phyloP scores from a whole-genome alignment of 345 rosid genomes.

The Cardiospermum halicacabum region DNA sequence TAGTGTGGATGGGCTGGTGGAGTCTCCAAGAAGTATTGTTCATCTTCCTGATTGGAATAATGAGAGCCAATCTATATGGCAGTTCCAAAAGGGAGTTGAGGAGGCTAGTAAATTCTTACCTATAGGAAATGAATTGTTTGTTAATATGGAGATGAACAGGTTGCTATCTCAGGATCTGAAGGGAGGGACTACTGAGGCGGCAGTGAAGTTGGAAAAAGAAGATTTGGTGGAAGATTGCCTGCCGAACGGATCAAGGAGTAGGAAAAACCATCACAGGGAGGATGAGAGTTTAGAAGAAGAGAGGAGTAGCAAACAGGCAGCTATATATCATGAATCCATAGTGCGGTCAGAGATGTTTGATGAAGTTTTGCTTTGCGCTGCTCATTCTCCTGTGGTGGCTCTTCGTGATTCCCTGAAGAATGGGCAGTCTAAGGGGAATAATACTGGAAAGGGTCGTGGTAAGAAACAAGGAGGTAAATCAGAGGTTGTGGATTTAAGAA shows the following conservation, averaged over 20 bases:
- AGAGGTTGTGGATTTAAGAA: slow-evolving; percentile 82
- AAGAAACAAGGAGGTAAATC: slow-evolving; percentile 46
- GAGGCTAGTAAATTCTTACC: slow-evolving; percentile 76
- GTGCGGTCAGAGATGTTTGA: slow-evolving; percentile 67
- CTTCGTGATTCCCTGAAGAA: slow-evolving; percentile 57
- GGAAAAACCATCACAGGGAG: slow-evolving; percentile 47
- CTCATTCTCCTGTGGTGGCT: slow-evolving; percentile 27
- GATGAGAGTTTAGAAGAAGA: slow-evolving; percentile 53
- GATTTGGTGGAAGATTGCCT: slow-evolving; percentile 20
- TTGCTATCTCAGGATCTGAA: slow-evolving; percentile 14
- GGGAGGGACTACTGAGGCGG: slow-evolving; percentile 16
- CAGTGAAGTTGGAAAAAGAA: slow-evolving; percentile 34
- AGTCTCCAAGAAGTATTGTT: slow-evolving; percentile 45
- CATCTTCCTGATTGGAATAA: slow-evolving; percentile 32
- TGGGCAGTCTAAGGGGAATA: slow-evolving; percentile 43
- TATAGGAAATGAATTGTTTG: slow-evolving; percentile 29
- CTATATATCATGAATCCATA: slow-evolving; percentile 50
- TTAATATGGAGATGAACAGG: slow-evolving; percentile 27
- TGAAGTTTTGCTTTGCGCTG: slow-evolving; percentile 49
- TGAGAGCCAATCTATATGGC: slow-evolving; percentile 59
- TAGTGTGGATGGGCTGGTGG: slow-evolving; percentile 40
- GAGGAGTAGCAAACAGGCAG: slow-evolving; percentile 68
- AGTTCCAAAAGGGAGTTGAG: slow-evolving; percentile 70
- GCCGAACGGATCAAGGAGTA: slow-evolving; percentile 30
- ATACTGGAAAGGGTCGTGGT: slow-evolving; percentile 39